These are phyloP conservation scores for Rhodotorula sphaerocarpa DNA, from an alignment of 768 basidiomycete species.

Conservation along the genomic window DNA sequence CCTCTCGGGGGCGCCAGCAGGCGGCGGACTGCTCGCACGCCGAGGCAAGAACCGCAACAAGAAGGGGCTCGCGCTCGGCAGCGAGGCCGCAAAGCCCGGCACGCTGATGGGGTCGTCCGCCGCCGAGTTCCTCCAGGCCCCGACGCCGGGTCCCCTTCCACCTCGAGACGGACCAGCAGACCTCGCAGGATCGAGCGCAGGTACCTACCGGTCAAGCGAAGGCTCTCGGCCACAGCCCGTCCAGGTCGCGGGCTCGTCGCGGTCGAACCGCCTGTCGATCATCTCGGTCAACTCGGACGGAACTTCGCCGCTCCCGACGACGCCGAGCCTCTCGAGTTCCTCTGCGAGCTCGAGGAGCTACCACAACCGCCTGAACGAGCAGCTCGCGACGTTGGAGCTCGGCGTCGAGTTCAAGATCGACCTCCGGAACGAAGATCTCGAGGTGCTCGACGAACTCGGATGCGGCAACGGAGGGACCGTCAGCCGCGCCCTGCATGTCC, in stretches of 20 bases:
- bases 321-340: slow-evolving; percentile 43
- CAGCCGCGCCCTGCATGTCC: slow-evolving; percentile 85
- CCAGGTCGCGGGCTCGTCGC: slow-evolving; percentile 21
- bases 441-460: slow-evolving; percentile 81
- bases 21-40: not conserved
- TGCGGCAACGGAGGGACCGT: slow-evolving; percentile 97
- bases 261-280: slow-evolving; percentile 5
- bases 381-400: slow-evolving; percentile 76
- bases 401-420: slow-evolving; percentile 68
- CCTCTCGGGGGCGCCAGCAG: not conserved
- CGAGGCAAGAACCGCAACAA: slow-evolving; percentile 36
- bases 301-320: slow-evolving; percentile 1
- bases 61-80: slow-evolving; percentile 34
- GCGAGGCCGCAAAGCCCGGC: slow-evolving; percentile 34
- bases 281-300: slow-evolving; percentile 1
- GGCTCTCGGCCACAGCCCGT: slow-evolving; percentile 7
- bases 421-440: slow-evolving; percentile 78
- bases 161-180: too few relatives aligned
- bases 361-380: slow-evolving; percentile 69
- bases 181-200: too few relatives aligned
- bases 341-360: slow-evolving; percentile 20
- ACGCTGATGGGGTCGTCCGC: slow-evolving; percentile 17
- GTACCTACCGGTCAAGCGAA: too few relatives aligned
- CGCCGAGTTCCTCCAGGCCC: slow-evolving; percentile 8
- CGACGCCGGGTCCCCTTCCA: not conserved